These are phyloP conservation scores for Eutypa lata DNA, from an alignment of 2,329 filamentous ascomycete genomes.

Conservation along the genomic window DNA sequence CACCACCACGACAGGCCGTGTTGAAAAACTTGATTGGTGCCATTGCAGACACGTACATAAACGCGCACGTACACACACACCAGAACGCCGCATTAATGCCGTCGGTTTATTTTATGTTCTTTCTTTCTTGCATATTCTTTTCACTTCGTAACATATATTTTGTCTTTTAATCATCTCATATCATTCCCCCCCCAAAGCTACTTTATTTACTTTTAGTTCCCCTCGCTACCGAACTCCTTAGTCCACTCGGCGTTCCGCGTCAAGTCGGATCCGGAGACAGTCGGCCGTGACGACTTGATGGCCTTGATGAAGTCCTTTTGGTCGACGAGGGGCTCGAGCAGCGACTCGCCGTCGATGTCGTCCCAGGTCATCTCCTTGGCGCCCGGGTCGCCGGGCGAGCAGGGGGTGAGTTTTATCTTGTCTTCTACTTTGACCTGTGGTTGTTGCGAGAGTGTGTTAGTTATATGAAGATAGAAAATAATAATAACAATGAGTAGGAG, in stretches of 20 bases:
- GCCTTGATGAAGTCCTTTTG: constrained; percentile 94
- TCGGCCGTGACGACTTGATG: constrained; percentile 82
- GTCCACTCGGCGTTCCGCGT: constrained; percentile 89
- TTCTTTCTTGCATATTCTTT: too few species aligned
- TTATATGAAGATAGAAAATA: not conserved
- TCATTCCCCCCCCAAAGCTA: too few species aligned
- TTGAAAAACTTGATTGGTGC: too few species aligned
- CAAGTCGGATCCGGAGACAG: constrained; percentile 84
- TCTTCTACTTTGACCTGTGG: constrained; percentile 67
- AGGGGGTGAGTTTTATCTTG: constrained; percentile 73
- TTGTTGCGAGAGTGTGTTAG: not conserved
- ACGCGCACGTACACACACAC: too few species aligned
- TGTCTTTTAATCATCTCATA: too few species aligned
- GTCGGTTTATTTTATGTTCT: too few species aligned
- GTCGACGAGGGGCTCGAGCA: constrained; percentile 81
- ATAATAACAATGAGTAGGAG: not conserved
- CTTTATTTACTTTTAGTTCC: too few species aligned
- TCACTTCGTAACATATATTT: too few species aligned
- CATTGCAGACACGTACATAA: too few species aligned
- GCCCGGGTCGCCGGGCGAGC: constrained; percentile 83
- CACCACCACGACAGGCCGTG: too few species aligned
- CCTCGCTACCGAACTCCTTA: constrained; percentile 91
- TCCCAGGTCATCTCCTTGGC: constrained; percentile 94
- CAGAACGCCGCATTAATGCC: too few species aligned
- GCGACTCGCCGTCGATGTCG: constrained; percentile 75